A percentile compares a stretch with the other conserved stretches of the same genome.
These are phyloP conservation scores for Trifolium dubium DNA, from an alignment of 306 rosid species.

Conservation along the genomic window DNA sequence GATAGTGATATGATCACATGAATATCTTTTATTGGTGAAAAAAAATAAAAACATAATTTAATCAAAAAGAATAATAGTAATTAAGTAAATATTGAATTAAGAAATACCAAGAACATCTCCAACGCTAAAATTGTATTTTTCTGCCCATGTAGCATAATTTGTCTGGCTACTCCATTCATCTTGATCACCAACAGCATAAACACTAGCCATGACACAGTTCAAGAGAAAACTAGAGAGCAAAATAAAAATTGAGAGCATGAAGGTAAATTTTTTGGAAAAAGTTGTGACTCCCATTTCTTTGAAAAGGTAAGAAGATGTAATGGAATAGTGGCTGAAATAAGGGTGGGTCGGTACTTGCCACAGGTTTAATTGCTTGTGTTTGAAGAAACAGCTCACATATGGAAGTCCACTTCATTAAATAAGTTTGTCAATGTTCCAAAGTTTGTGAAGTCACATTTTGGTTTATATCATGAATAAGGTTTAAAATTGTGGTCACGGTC, in stretches of 20 bases:
- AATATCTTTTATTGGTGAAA: neutral
- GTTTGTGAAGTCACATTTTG: slow-evolving; percentile 22
- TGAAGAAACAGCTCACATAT: slow-evolving; percentile 29
- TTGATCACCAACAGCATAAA: slow-evolving; percentile 50
- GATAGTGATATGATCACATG: neutral
- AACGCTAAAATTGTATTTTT: slow-evolving; percentile 36
- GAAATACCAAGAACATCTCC: slow-evolving; percentile 51
- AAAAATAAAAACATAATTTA: neutral
- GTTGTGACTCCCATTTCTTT: slow-evolving; percentile 19
- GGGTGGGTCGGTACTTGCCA: neutral
- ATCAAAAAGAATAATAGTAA: neutral
- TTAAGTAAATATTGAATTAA: slow-evolving; percentile 2
- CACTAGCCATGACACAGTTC: slow-evolving; percentile 28
- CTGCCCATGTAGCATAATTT: slow-evolving; percentile 50
- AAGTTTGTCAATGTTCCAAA: slow-evolving; percentile 8
- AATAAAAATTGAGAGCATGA: slow-evolving; percentile 29
- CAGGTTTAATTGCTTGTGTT: neutral
- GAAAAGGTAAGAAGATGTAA: slow-evolving; percentile 13
- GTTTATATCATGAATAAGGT: neutral
- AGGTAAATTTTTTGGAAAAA: slow-evolving; percentile 13
- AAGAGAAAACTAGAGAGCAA: slow-evolving; percentile 26
- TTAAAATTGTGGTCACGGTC: too few species aligned
- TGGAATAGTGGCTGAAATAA: neutral
- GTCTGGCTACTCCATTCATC: slow-evolving; percentile 53
- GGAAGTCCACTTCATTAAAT: slow-evolving; percentile 7